Evolutionary conservation across 2,329 filamentous ascomycete genomes (phyloP).

Genomic region (Colletotrichum camelliae): DNA sequence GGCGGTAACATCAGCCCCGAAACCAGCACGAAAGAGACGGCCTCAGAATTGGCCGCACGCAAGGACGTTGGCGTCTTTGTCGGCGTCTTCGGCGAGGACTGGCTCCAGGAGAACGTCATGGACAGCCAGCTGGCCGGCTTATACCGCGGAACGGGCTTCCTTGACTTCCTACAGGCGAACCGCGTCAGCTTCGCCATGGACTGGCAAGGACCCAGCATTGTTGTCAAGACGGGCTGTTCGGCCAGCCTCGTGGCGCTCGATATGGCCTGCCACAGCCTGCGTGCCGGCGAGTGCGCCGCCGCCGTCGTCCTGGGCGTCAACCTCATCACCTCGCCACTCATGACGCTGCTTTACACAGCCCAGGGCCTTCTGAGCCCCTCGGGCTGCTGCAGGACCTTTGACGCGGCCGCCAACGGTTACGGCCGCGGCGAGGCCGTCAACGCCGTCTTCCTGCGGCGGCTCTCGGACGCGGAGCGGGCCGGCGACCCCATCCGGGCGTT

Average conservation of each 20-base stretch:
- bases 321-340: constrained; percentile 30
- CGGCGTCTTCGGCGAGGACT: constrained; percentile 31
- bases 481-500: constrained; percentile 39
- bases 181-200: constrained; percentile 24
- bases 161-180: constrained; percentile 25
- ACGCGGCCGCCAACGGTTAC: constrained; percentile 45
- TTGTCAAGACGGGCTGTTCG: constrained; percentile 32
- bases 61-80: constrained; percentile 30
- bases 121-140: constrained; percentile 5
- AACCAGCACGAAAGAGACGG: not conserved
- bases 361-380: constrained; percentile 20
- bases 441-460: constrained; percentile 43
- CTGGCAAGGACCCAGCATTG: constrained; percentile 22
- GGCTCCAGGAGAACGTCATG: constrained; percentile 22
- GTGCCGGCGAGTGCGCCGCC: constrained; percentile 17
- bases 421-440: constrained; percentile 46
- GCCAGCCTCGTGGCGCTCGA: constrained; percentile 27
- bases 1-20: not conserved
- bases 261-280: constrained; percentile 25
- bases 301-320: constrained; percentile 29
- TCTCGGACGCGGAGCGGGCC: constrained; percentile 43
- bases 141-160: constrained; percentile 19
- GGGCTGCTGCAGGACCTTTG: constrained; percentile 29
- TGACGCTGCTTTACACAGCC: constrained; percentile 9
- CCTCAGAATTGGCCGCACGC: constrained; percentile 23